Evolutionary conservation across 306 rosid species (phyloP).

Genomic region (Sindora glabra): DNA sequence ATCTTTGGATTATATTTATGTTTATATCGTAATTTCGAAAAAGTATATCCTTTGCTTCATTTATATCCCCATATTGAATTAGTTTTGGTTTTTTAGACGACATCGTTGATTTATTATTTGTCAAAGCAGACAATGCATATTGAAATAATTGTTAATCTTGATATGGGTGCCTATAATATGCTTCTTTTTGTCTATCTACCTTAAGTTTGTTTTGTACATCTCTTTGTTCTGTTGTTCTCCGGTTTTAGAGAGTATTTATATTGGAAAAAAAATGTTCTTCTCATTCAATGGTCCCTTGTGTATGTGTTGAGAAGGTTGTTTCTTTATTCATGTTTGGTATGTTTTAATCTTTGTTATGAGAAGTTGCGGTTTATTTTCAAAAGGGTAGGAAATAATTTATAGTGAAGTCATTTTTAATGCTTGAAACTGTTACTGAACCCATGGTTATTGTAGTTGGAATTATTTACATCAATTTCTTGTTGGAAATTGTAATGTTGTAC

Average conservation of each 20-base stretch:
- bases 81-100: background rate
- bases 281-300: background rate
- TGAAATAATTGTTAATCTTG: constrained; percentile 11
- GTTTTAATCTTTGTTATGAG: constrained; percentile 11
- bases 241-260: background rate
- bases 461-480: background rate
- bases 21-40: constrained; percentile 12
- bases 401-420: background rate
- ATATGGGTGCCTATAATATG: constrained; percentile 10
- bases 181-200: background rate
- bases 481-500: constrained; percentile 2
- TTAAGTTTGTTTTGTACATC: constrained; percentile 2
- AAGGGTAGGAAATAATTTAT: background rate
- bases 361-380: constrained; percentile 11
- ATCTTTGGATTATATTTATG: background rate
- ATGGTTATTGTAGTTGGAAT: background rate
- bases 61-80: constrained; percentile 4
- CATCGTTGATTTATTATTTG: constrained; percentile 14
- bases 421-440: background rate
- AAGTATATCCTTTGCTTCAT: constrained; percentile 10
- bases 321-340: background rate
- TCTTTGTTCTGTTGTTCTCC: background rate
- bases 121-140: constrained; percentile 38
- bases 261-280: background rate
- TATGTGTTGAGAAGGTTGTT: background rate